Percentiles rank a stretch among this genome's conserved stretches.
Conservation (phyloP, 176 grass and related monocot genomes). For the Dendrocalamus sinicus region DNA sequence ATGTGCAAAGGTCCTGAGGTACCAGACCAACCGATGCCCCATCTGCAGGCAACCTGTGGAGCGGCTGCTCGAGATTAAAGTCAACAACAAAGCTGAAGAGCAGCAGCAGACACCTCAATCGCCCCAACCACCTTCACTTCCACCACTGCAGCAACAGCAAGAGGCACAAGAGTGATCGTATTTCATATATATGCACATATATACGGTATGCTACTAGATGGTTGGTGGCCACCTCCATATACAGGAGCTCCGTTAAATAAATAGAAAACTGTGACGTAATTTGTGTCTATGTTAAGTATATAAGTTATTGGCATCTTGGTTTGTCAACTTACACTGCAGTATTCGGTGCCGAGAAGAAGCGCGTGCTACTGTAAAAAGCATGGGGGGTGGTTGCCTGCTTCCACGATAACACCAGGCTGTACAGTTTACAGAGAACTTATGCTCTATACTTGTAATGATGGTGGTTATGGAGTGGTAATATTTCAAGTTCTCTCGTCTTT, state of each 20-base stretch:
- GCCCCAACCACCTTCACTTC: not conserved
- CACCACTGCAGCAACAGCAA: not conserved
- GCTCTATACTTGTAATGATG: not conserved
- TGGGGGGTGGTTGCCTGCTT: not conserved
- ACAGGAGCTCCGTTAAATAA: conserved; percentile 34
- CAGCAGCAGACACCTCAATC: not conserved
- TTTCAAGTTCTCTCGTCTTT: not conserved
- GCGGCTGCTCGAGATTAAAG: conserved; percentile 63
- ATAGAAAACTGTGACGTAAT: not conserved
- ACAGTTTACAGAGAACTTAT: not conserved
- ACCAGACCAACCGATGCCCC: conserved; percentile 64
- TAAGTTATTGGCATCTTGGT: not conserved
- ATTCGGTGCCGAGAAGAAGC: not conserved
- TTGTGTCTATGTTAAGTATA: conserved; percentile 8
- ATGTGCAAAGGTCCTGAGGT: conserved; percentile 69
- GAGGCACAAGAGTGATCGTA: conserved; percentile 13
- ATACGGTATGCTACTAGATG: conserved; percentile 35
- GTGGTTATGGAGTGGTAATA: not conserved
- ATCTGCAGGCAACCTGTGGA: conserved; percentile 75
- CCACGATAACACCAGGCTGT: not conserved
- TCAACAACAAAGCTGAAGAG: conserved; percentile 55
- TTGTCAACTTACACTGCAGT: not conserved
- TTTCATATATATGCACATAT: conserved; percentile 1
- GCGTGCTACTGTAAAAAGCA: not conserved
- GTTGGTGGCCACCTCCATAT: conserved; percentile 6